Conservation (phyloP, 306 rosid genomes). For the Cajanus cajan region DNA sequence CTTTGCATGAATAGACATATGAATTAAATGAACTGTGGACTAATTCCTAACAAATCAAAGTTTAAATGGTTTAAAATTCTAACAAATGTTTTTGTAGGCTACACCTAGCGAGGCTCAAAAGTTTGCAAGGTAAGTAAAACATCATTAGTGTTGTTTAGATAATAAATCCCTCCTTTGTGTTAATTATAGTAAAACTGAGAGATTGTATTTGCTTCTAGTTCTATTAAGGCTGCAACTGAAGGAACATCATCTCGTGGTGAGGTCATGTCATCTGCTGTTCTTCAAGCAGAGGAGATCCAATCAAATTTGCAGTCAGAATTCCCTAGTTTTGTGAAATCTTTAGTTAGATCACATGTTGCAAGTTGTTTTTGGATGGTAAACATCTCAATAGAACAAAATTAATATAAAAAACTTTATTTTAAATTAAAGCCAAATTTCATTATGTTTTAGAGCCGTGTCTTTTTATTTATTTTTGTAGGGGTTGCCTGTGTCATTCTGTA, state of each 20-base stretch:
- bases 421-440: neutral
- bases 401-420: neutral
- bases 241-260: slow-evolving; percentile 59
- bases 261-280: slow-evolving; percentile 74
- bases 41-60: neutral
- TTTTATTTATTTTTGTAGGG: slow-evolving; percentile 45
- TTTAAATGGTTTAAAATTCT: slow-evolving; percentile 26
- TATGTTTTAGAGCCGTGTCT: slow-evolving; percentile 3
- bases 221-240: slow-evolving; percentile 42
- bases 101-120: slow-evolving; percentile 44
- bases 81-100: slow-evolving; percentile 46
- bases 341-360: slow-evolving; percentile 85
- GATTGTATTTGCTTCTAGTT: slow-evolving; percentile 41
- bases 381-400: neutral
- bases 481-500: slow-evolving; percentile 74
- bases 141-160: slow-evolving; percentile 7
- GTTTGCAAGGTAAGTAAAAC: slow-evolving; percentile 51
- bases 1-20: neutral
- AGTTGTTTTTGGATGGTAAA: slow-evolving; percentile 93
- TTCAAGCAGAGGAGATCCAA: slow-evolving; percentile 64
- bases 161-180: neutral
- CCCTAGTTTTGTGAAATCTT: slow-evolving; percentile 90
- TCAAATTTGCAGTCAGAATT: slow-evolving; percentile 44
- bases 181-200: slow-evolving; percentile 14
- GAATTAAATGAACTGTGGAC: slow-evolving; percentile 1